Conservation (phyloP, 768 basidiomycete species). For the Leccinum rimulosum region DNA sequence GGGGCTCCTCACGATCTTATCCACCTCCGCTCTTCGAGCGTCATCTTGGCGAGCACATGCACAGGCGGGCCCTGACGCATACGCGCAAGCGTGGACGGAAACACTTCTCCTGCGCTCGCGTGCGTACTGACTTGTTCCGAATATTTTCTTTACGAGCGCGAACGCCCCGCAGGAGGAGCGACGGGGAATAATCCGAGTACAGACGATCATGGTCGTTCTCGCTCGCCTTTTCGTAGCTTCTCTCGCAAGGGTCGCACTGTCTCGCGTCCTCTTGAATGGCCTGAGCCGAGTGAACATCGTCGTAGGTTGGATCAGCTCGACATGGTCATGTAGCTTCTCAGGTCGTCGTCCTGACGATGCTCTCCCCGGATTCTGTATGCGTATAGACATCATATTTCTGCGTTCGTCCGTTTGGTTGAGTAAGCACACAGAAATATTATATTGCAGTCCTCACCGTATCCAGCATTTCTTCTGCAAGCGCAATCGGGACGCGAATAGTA, state of each 20-base stretch:
- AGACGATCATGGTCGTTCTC: conserved; percentile 42
- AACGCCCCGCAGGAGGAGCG: conserved; percentile 47
- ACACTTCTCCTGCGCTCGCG: conserved; percentile 67
- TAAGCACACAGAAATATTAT: background rate
- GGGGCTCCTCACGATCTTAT: conserved; percentile 48
- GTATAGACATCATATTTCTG: conserved; percentile 66
- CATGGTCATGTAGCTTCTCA: conserved; percentile 50
- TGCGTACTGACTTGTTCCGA: conserved; percentile 57
- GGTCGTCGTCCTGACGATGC: conserved; percentile 67
- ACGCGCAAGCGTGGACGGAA: conserved; percentile 45
- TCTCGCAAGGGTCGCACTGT: conserved; percentile 39
- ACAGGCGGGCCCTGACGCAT: conserved; percentile 61
- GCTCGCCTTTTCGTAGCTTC: conserved; percentile 31
- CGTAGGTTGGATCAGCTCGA: conserved; percentile 72
- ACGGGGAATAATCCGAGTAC: conserved; percentile 42
- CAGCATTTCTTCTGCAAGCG: conserved; percentile 67
- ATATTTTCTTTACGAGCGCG: conserved; percentile 60
- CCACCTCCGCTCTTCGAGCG: conserved; percentile 44
- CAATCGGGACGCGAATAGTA: conserved; percentile 53
- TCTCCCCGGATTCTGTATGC: conserved; percentile 50
- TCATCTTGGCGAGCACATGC: conserved; percentile 53
- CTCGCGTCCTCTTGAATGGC: conserved; percentile 32
- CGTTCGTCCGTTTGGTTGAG: background rate
- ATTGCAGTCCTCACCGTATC: conserved; percentile 48
- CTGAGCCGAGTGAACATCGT: conserved; percentile 59